phyloP scores from a whole-genome alignment of 306 rosid genomes.

The Sicyos baderoa region DNA sequence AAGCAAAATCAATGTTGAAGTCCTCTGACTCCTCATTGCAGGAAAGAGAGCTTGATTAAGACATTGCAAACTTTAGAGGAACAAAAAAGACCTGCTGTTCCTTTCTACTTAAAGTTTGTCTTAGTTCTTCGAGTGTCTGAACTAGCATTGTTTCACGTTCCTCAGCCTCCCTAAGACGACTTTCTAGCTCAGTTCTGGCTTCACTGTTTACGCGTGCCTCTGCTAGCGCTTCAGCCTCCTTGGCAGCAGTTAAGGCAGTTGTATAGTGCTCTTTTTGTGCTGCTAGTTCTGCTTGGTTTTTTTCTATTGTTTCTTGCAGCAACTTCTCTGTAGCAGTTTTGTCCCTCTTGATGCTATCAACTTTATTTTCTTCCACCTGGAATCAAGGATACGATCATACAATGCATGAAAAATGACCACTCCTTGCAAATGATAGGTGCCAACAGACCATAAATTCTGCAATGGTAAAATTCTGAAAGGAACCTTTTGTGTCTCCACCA shows the following conservation, averaged over 20 bases:
- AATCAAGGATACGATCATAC: neutral
- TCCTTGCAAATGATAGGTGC: neutral
- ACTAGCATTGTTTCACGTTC: constrained; percentile 95
- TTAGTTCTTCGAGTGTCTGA: constrained; percentile 87
- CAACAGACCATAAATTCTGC: constrained; percentile 5
- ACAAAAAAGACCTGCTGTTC: constrained; percentile 81
- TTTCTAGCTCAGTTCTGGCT: constrained; percentile 91
- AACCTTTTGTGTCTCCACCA: neutral
- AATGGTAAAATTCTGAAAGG: neutral
- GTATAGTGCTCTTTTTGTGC: constrained; percentile 81
- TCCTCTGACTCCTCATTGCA: constrained; percentile 10
- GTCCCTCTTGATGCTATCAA: constrained; percentile 90
- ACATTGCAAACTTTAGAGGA: constrained; percentile 18
- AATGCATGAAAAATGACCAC: neutral
- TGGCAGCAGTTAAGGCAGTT: constrained; percentile 81
- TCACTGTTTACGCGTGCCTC: constrained; percentile 84
- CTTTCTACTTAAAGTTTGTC: constrained; percentile 86
- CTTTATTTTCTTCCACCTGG: constrained; percentile 96
- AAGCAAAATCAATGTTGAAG: constrained; percentile 24
- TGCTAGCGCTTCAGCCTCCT: constrained; percentile 94
- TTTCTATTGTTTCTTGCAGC: constrained; percentile 91
- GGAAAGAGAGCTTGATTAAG: constrained; percentile 22
- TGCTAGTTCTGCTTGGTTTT: constrained; percentile 77
- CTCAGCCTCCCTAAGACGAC: constrained; percentile 71
- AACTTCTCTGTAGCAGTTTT: constrained; percentile 85